Evolutionary conservation across 192 early-diverging fungal genomes (phyloP).

Genomic region (Coemansia sp.): DNA sequence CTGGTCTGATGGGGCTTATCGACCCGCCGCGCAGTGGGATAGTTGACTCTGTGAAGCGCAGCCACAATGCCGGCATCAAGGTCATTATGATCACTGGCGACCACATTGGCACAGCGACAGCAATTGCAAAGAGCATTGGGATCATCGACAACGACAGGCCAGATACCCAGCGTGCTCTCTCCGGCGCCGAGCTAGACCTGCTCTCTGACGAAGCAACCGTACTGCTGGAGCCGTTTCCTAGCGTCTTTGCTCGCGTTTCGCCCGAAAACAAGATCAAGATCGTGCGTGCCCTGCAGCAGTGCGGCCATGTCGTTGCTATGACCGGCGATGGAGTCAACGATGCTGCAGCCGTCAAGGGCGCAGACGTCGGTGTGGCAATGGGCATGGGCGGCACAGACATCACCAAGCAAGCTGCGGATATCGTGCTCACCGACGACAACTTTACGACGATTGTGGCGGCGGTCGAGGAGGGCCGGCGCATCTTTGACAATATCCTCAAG

Average conservation of each 20-base stretch:
- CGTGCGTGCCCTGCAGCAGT: slow-evolving; percentile 84
- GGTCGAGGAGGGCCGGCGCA: slow-evolving; percentile 88
- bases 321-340: slow-evolving; percentile 98
- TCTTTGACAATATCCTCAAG: slow-evolving; percentile 98
- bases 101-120: slow-evolving; percentile 89
- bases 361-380: slow-evolving; percentile 98
- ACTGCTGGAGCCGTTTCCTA: slow-evolving; percentile 83
- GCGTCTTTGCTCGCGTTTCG: slow-evolving; percentile 93
- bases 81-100: slow-evolving; percentile 99
- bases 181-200: slow-evolving; percentile 87
- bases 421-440: slow-evolving; percentile 93
- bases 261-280: slow-evolving; percentile 98
- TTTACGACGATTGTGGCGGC: slow-evolving; percentile 95
- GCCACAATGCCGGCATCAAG: slow-evolving; percentile 90
- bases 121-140: slow-evolving; percentile 88
- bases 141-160: slow-evolving; percentile 70
- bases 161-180: slow-evolving; percentile 72
- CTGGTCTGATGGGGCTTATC: slow-evolving; percentile 90
- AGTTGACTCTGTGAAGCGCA: slow-evolving; percentile 74
- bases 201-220: slow-evolving; percentile 87
- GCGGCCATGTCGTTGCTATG: slow-evolving; percentile 81
- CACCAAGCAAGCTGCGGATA: slow-evolving; percentile 98
- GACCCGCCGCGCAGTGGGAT: slow-evolving; percentile 91
- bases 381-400: slow-evolving; percentile 95
- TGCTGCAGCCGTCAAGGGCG: slow-evolving; percentile 93